Evolutionary conservation across 371 early-diverging fungal genomes (phyloP).

Genomic region (Neoconidiobolus thromboides): DNA sequence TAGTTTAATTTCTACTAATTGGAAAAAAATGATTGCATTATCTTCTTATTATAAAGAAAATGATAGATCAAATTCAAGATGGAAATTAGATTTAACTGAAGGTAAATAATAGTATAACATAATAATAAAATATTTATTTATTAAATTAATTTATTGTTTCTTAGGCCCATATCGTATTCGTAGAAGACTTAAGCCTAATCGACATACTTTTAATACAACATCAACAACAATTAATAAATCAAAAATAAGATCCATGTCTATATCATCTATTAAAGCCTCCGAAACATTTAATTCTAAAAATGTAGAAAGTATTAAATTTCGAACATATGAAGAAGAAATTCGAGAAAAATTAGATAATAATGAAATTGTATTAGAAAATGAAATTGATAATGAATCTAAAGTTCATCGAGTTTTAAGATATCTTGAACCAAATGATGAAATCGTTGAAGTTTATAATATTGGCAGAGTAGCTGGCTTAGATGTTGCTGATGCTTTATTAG

Average conservation of each 20-base stretch:
- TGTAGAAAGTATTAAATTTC: no score
- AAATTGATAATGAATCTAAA: constrained; percentile 44
- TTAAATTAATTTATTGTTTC: background rate
- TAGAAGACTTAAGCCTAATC: background rate
- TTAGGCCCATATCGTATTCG: constrained; percentile 1
- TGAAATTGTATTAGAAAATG: constrained; percentile 27
- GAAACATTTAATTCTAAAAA: no score
- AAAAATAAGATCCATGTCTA: background rate
- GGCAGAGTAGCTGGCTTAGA: constrained; percentile 53
- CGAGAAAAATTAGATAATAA: background rate
- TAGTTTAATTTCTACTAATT: background rate
- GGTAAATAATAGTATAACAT: constrained; percentile 10
- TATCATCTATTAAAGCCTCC: background rate
- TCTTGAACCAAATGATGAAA: constrained; percentile 47
- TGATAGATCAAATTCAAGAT: constrained; percentile 30
- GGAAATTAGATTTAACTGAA: constrained; percentile 60
- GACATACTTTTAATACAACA: background rate
- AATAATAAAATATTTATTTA: background rate
- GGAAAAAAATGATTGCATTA: background rate
- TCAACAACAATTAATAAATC: background rate
- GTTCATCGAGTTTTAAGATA: constrained; percentile 48
- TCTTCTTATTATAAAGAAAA: constrained; percentile 10
- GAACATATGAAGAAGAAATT: no score
- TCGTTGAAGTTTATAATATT: constrained; percentile 49
- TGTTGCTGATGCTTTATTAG: constrained; percentile 33